Evolutionary conservation across 306 rosid genomes (phyloP).

Genomic region (Amphicarpaea edgeworthii): DNA sequence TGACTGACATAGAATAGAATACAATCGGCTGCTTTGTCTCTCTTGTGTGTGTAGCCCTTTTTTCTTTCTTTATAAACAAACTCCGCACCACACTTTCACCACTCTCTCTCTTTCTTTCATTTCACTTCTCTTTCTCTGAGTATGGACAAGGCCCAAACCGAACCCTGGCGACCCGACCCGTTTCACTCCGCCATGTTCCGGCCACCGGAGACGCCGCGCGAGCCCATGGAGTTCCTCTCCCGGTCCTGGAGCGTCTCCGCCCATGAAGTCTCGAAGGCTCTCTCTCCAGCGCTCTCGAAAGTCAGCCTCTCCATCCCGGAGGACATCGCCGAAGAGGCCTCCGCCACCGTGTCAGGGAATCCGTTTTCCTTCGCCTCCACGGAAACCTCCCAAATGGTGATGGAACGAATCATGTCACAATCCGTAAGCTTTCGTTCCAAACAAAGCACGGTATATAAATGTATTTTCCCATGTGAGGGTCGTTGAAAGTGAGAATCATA

Average conservation of each 20-base stretch:
- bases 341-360: slow-evolving; percentile 67
- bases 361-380: slow-evolving; percentile 88
- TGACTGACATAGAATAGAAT: slow-evolving; percentile 43
- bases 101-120: neutral
- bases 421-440: slow-evolving; percentile 59
- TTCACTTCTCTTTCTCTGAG: neutral
- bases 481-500: neutral
- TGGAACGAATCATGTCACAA: slow-evolving; percentile 95
- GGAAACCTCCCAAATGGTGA: slow-evolving; percentile 87
- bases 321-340: slow-evolving; percentile 60
- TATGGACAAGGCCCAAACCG: slow-evolving; percentile 58
- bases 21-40: slow-evolving; percentile 54
- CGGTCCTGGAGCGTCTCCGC: slow-evolving; percentile 96
- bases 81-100: slow-evolving; percentile 1
- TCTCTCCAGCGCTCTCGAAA: slow-evolving; percentile 65
- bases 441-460: neutral
- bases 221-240: slow-evolving; percentile 91
- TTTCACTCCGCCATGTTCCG: slow-evolving; percentile 51
- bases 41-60: neutral
- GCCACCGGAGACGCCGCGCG: slow-evolving; percentile 79
- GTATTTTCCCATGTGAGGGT: neutral
- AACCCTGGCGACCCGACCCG: slow-evolving; percentile 64
- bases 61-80: slow-evolving; percentile 40
- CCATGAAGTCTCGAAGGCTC: slow-evolving; percentile 77
- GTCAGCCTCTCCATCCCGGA: slow-evolving; percentile 55